Percentiles rank a stretch among this genome's conserved stretches.
Conservation (phyloP, 78 protist species). For the Speleostelium caveatum region DNA sequence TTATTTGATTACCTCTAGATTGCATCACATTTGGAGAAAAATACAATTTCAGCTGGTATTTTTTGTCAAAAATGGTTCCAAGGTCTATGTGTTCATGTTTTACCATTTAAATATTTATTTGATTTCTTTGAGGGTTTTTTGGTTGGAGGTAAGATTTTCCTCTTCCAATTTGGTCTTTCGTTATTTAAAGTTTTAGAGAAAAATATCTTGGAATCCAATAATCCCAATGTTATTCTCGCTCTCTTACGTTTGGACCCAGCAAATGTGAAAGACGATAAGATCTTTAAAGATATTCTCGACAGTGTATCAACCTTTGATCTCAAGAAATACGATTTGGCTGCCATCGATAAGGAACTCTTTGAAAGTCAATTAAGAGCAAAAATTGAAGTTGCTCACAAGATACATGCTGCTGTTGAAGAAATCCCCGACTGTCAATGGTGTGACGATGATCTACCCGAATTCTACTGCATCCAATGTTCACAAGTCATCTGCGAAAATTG, state of each 20-base stretch:
- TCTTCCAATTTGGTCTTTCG: conserved; percentile 13
- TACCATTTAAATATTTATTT: conserved; percentile 53
- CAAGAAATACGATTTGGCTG: background rate
- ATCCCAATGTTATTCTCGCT: background rate
- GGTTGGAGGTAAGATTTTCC: conserved; percentile 22
- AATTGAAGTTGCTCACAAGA: conserved; percentile 29
- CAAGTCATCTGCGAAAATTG: conserved; percentile 55
- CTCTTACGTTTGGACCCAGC: conserved; percentile 5
- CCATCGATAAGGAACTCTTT: conserved; percentile 8
- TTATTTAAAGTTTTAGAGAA: conserved; percentile 6
- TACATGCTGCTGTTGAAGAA: background rate
- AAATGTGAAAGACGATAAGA: background rate
- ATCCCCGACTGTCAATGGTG: conserved; percentile 74
- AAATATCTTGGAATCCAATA: conserved; percentile 12
- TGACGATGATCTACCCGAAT: conserved; percentile 49
- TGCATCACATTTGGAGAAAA: conserved; percentile 11
- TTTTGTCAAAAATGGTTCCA: conserved; percentile 63
- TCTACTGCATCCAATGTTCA: conserved; percentile 45
- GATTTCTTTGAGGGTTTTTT: conserved; percentile 33
- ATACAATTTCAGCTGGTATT: conserved; percentile 39
- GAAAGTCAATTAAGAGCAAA: conserved; percentile 15
- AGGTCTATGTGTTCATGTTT: conserved; percentile 56
- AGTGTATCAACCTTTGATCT: background rate
- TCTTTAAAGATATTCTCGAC: conserved; percentile 11
- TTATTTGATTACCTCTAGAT: background rate